Percentiles rank a stretch among this genome's conserved stretches.
These are phyloP conservation scores for Anaeromyces robustus DNA, from an alignment of 192 early-diverging fungal species.

Conservation along the genomic window DNA sequence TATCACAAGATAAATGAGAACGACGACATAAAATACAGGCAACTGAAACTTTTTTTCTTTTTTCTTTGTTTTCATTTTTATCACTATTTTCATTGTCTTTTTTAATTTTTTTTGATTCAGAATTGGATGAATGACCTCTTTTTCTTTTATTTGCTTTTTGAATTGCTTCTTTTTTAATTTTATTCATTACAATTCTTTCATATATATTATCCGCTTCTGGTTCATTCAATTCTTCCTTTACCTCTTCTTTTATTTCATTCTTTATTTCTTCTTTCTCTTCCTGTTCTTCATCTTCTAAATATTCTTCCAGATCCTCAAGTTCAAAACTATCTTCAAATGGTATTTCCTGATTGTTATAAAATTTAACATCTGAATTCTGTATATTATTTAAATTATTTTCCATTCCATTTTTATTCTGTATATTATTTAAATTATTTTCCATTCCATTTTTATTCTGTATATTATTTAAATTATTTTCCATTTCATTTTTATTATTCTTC, in stretches of 20 bases:
- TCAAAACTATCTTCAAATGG: no score
- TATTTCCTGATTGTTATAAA: no score
- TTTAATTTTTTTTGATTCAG: neutral
- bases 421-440: neutral
- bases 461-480: no score
- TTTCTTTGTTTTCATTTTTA: neutral
- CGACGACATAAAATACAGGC: neutral
- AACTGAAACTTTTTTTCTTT: neutral
- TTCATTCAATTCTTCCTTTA: neutral
- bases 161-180: neutral
- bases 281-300: no score
- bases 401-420: neutral
- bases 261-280: no score
- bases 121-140: neutral
- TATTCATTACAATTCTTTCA: neutral
- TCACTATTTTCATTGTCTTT: neutral
- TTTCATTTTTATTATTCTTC: no score
- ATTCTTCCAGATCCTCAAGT: no score
- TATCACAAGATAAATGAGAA: neutral
- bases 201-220: neutral
- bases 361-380: no score
- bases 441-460: neutral
- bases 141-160: neutral
- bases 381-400: no score
- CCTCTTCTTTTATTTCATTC: neutral